Conservation (phyloP, 257 asterid genomes). For the Nemophila menziesii region DNA sequence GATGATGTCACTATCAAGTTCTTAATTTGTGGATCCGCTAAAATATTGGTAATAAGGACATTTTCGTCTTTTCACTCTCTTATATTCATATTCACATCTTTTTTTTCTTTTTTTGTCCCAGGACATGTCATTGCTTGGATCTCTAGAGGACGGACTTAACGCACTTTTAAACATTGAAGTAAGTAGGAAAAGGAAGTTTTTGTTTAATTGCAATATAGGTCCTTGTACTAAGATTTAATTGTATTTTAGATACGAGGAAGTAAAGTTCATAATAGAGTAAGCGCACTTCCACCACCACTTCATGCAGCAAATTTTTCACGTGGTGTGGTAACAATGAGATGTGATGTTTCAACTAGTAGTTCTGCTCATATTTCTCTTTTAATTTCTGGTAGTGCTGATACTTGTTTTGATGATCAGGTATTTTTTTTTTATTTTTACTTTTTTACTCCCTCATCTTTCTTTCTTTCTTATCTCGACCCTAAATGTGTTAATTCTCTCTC, state of each 20-base stretch:
- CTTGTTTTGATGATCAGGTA: constrained; percentile 97
- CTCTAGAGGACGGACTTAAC: constrained; percentile 83
- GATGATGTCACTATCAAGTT: constrained; percentile 70
- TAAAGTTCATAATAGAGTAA: constrained; percentile 89
- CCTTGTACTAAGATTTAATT: constrained; percentile 6
- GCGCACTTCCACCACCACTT: constrained; percentile 98
- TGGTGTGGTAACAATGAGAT: constrained; percentile 94
- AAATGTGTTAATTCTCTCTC: too few relatives aligned
- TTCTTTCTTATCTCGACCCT: constrained; percentile 1
- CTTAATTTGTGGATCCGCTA: constrained; percentile 72
- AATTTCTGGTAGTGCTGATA: constrained; percentile 94
- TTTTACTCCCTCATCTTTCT: background rate
- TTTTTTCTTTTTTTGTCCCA: constrained; percentile 10
- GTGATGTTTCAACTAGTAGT: constrained; percentile 89
- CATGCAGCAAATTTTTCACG: constrained; percentile 94
- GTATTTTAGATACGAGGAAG: constrained; percentile 79
- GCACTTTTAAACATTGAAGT: constrained; percentile 85
- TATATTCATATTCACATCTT: background rate
- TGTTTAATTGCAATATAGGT: background rate
- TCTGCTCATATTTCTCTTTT: constrained; percentile 88
- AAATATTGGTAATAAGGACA: constrained; percentile 50
- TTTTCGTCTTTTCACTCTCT: background rate
- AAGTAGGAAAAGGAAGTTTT: constrained; percentile 18
- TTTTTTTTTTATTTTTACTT: background rate
- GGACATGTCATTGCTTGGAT: constrained; percentile 55